These are phyloP conservation scores for Vigna trinervia DNA, from an alignment of 306 rosid species.

Conservation along the genomic window DNA sequence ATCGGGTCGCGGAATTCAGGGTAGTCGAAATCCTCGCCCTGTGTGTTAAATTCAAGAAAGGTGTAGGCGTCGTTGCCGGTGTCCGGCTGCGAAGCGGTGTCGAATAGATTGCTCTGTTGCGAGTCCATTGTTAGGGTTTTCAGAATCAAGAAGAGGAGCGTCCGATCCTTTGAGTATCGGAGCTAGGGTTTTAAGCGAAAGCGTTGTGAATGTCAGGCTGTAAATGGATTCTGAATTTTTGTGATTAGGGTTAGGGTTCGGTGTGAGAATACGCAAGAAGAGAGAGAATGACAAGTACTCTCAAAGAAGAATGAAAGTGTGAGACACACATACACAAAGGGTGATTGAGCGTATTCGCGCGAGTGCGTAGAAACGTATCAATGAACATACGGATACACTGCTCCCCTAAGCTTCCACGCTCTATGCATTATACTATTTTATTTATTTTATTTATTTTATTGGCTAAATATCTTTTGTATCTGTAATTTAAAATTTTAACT, in stretches of 20 bases:
- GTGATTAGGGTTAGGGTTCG: slow-evolving; percentile 73
- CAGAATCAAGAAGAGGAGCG: background rate
- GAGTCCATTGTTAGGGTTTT: slow-evolving; percentile 70
- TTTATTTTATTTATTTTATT: too few species aligned
- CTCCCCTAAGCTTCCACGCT: slow-evolving; percentile 12
- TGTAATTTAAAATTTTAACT: too few species aligned
- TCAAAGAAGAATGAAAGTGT: slow-evolving; percentile 15
- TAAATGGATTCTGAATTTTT: slow-evolving; percentile 49
- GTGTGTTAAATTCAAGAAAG: slow-evolving; percentile 96
- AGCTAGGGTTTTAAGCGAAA: slow-evolving; percentile 54
- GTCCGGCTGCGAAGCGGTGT: slow-evolving; percentile 98
- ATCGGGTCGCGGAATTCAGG: slow-evolving; percentile 96
- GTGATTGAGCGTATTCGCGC: slow-evolving; percentile 34
- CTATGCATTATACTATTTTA: background rate
- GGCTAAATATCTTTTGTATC: too few species aligned
- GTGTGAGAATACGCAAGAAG: slow-evolving; percentile 10
- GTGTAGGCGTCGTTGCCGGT: slow-evolving; percentile 96
- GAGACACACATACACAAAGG: slow-evolving; percentile 27
- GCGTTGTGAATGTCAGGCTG: background rate
- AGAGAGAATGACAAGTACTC: slow-evolving; percentile 23
- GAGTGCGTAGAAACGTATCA: slow-evolving; percentile 31
- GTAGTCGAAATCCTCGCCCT: slow-evolving; percentile 97
- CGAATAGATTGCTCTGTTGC: slow-evolving; percentile 82
- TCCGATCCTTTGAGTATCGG: slow-evolving; percentile 28
- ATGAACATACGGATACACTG: background rate